Evolutionary conservation across 2,329 filamentous ascomycete species (phyloP).

Genomic region (Leptographium wingfieldii): DNA sequence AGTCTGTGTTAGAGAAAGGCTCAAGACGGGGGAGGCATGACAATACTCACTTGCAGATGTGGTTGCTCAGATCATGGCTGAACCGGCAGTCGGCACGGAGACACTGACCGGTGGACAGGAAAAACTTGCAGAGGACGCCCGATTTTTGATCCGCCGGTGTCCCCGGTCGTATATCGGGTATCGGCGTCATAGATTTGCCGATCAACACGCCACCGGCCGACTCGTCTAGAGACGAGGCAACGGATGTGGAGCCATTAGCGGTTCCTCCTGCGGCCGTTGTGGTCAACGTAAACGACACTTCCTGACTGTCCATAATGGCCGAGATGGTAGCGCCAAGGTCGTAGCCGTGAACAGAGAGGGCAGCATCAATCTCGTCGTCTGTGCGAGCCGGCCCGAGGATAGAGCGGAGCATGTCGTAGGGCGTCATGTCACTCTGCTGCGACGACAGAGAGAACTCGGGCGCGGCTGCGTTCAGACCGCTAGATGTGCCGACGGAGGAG

Average conservation of each 20-base stretch:
- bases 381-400: slow-evolving; percentile 80
- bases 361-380: slow-evolving; percentile 90
- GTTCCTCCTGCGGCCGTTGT: slow-evolving; percentile 20
- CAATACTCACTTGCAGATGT: slow-evolving; percentile 84
- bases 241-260: slow-evolving; percentile 5
- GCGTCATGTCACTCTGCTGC: slow-evolving; percentile 81
- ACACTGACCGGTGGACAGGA: slow-evolving; percentile 88
- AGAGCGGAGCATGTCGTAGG: slow-evolving; percentile 93
- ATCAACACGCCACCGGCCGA: slow-evolving; percentile 55
- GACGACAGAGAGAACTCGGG: slow-evolving; percentile 57
- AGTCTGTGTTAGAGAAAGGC: not conserved
- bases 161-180: slow-evolving; percentile 57
- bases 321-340: slow-evolving; percentile 87
- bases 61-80: slow-evolving; percentile 89
- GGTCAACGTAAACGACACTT: slow-evolving; percentile 9
- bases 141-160: slow-evolving; percentile 72
- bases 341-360: slow-evolving; percentile 78
- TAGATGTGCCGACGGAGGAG: slow-evolving; percentile 55
- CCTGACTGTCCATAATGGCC: slow-evolving; percentile 66
- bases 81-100: slow-evolving; percentile 92
- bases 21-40: not conserved
- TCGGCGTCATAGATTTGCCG: slow-evolving; percentile 77
- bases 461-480: slow-evolving; percentile 63
- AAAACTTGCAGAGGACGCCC: slow-evolving; percentile 93
- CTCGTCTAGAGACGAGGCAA: slow-evolving; percentile 29